A percentile compares a stretch with the other conserved stretches of the same genome.
These are phyloP conservation scores for Chloris gayana DNA, from an alignment of 176 grass and related monocot genomes.

Conservation along the genomic window DNA sequence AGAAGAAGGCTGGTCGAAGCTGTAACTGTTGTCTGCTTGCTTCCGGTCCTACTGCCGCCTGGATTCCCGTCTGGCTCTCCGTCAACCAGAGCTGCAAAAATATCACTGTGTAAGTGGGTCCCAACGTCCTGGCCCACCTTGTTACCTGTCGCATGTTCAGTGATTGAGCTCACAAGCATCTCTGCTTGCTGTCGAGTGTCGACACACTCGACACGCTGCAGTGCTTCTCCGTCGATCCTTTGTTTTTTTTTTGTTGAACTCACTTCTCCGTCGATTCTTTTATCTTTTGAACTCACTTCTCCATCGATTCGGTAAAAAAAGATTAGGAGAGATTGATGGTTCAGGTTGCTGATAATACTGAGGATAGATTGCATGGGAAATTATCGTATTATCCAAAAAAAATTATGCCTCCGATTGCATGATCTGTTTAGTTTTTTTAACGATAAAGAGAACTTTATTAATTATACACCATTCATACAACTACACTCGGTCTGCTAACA, in stretches of 20 bases:
- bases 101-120: slow-evolving; percentile 13
- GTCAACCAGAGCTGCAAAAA: neutral
- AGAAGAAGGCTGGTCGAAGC: neutral
- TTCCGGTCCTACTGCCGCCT: neutral
- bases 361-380: no score
- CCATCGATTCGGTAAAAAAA: neutral
- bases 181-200: neutral
- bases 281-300: no score
- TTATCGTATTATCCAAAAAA: no score
- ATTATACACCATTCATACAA: no score
- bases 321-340: neutral
- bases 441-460: no score
- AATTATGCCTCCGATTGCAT: no score
- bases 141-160: neutral
- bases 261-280: no score
- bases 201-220: neutral
- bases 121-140: neutral
- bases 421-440: neutral
- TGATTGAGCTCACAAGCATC: neutral
- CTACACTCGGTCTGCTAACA: no score
- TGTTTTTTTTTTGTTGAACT: no score
- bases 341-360: neutral
- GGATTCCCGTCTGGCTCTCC: slow-evolving; percentile 17
- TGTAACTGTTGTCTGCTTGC: neutral
- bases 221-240: neutral